Percentiles rank a stretch among this genome's conserved stretches.
Conservation (phyloP, 2,329 filamentous ascomycete genomes). For the Scortechinia acanthostroma region DNA sequence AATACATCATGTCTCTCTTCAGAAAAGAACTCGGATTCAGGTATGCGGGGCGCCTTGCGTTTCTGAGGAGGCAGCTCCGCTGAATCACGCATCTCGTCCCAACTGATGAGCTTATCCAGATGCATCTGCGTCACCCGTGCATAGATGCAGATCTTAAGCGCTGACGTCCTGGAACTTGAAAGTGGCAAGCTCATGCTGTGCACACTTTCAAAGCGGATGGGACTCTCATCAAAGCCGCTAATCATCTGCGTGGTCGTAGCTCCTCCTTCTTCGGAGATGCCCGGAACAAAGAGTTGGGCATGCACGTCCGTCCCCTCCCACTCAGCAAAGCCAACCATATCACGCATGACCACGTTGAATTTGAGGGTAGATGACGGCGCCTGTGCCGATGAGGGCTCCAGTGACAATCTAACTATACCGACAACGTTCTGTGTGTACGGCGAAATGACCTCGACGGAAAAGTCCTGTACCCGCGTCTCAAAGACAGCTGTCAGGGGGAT, state of each 20-base stretch:
- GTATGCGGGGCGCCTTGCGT: constrained; percentile 60
- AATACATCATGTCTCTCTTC: constrained; percentile 94
- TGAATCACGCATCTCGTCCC: constrained; percentile 94
- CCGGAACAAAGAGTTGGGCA: constrained; percentile 88
- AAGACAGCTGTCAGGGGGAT: constrained; percentile 90
- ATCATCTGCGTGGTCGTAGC: constrained; percentile 95
- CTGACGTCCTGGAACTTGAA: constrained; percentile 39
- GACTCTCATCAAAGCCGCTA: constrained; percentile 83
- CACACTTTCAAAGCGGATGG: constrained; percentile 91
- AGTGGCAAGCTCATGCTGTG: constrained; percentile 94
- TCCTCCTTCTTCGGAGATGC: constrained; percentile 80
- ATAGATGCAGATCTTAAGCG: constrained; percentile 81
- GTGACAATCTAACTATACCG: constrained; percentile 80
- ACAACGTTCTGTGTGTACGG: constrained; percentile 87
- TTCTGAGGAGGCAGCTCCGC: constrained; percentile 48
- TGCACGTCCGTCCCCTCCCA: constrained; percentile 93
- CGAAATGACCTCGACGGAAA: constrained; percentile 80
- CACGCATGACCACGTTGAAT: constrained; percentile 98
- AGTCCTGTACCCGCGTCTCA: constrained; percentile 89
- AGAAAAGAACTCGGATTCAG: constrained; percentile 85
- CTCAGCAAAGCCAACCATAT: constrained; percentile 88
- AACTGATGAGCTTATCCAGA: constrained; percentile 91
- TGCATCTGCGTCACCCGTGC: constrained; percentile 88
- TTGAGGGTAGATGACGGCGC: constrained; percentile 88
- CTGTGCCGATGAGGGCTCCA: constrained; percentile 88